Evolutionary conservation across 192 early-diverging fungal genomes (phyloP).

Genomic region (Podila epigama): DNA sequence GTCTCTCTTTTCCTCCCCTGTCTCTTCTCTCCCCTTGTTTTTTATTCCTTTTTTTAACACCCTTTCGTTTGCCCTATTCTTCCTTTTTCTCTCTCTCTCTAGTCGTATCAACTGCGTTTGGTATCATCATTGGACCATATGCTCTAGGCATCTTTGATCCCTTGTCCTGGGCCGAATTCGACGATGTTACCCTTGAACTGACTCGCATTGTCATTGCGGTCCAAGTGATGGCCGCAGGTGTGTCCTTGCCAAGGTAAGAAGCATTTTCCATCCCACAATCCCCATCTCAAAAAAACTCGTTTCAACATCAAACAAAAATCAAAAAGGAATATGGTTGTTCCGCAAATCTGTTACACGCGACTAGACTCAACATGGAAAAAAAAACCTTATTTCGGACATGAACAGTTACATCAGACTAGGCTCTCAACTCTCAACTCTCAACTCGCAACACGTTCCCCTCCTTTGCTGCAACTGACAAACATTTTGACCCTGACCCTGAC

Average conservation of each 20-base stretch:
- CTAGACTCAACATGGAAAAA: too few species aligned
- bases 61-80: not conserved
- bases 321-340: too few species aligned
- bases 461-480: too few species aligned
- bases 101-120: slow-evolving; percentile 85
- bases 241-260: slow-evolving; percentile 80
- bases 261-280: too few species aligned
- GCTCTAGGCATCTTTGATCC: slow-evolving; percentile 79
- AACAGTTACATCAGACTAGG: too few species aligned
- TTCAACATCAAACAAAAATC: not conserved
- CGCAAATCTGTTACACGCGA: too few species aligned
- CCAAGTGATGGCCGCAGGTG: slow-evolving; percentile 89
- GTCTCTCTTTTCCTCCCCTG: not conserved
- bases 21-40: not conserved
- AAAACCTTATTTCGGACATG: too few species aligned
- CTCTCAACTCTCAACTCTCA: too few species aligned
- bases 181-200: slow-evolving; percentile 72
- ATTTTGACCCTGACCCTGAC: too few species aligned
- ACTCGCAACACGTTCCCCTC: too few species aligned
- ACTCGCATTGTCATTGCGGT: slow-evolving; percentile 84
- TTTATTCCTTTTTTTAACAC: not conserved
- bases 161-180: slow-evolving; percentile 54
- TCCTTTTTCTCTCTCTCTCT: not conserved
- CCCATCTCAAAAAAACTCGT: not conserved
- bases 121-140: slow-evolving; percentile 85